Conservation (phyloP, 352 stramenopile species). For the Pelagophyceae sp. region DNA sequence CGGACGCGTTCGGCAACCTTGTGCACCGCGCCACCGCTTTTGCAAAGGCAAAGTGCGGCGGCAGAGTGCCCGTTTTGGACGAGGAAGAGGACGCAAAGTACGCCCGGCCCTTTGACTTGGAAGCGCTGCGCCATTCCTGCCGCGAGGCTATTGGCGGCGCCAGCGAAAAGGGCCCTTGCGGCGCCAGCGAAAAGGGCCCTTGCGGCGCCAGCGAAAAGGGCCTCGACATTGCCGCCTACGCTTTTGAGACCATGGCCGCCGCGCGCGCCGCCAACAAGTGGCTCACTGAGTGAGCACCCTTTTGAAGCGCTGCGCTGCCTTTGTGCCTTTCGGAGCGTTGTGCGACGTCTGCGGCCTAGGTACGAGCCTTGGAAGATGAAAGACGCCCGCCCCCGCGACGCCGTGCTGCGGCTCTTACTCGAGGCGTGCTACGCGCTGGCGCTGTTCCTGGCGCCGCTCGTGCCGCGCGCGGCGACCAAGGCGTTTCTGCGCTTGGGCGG, state of each 20-base stretch:
- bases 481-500: constrained; percentile 91
- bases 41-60: constrained; percentile 86
- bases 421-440: constrained; percentile 91
- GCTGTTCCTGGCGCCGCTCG: constrained; percentile 88
- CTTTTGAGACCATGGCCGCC: constrained; percentile 40
- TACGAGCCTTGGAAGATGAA: constrained; percentile 94
- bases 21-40: constrained; percentile 92
- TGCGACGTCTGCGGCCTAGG: too few relatives aligned
- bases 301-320: too few relatives aligned
- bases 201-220: neutral
- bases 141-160: constrained; percentile 69
- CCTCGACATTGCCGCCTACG: constrained; percentile 8
- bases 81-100: constrained; percentile 29
- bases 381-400: constrained; percentile 63
- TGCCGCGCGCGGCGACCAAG: constrained; percentile 69
- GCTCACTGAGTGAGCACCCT: constrained; percentile 87
- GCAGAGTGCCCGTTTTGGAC: constrained; percentile 43
- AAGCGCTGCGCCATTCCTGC: constrained; percentile 62
- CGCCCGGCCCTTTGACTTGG: constrained; percentile 71
- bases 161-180: constrained; percentile 62
- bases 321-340: too few relatives aligned
- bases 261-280: constrained; percentile 90
- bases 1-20: constrained; percentile 83
- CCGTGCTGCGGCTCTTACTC: constrained; percentile 86
- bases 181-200: neutral